Evolutionary conservation across 2,329 filamentous ascomycete species (phyloP).

Genomic region (Aschersonia sp.): DNA sequence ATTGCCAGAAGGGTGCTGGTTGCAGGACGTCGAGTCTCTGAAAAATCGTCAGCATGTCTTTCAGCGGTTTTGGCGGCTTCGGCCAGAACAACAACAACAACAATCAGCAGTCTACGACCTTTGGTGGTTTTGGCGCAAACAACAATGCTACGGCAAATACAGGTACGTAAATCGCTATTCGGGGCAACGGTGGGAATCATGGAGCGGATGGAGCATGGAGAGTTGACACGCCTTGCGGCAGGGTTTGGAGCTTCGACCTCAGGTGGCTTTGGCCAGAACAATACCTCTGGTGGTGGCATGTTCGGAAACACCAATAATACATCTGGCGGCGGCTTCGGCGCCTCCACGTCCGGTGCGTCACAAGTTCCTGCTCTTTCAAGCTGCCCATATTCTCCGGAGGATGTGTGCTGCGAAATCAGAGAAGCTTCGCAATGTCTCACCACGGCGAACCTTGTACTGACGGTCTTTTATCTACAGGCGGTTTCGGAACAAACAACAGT

Average conservation of each 20-base stretch:
- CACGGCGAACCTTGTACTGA: neutral
- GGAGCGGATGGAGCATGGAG: constrained; percentile 8
- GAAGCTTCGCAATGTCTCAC: neutral
- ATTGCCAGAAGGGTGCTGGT: neutral
- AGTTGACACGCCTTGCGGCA: constrained; percentile 10
- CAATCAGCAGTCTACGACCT: constrained; percentile 21
- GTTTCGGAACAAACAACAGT: constrained; percentile 21
- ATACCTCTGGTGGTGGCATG: constrained; percentile 18
- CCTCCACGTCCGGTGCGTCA: constrained; percentile 17
- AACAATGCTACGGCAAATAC: constrained; percentile 20
- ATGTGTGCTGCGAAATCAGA: neutral
- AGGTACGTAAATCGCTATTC: constrained; percentile 31
- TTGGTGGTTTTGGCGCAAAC: constrained; percentile 42
- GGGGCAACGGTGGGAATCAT: neutral
- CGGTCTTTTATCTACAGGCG: constrained; percentile 10
- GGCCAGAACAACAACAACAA: constrained; percentile 38
- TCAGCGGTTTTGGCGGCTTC: constrained; percentile 42
- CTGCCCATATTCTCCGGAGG: neutral
- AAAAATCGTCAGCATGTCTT: constrained; percentile 32
- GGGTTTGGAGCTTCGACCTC: constrained; percentile 20
- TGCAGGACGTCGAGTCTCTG: constrained; percentile 1
- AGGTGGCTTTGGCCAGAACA: constrained; percentile 28
- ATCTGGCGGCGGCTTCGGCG: constrained; percentile 20
- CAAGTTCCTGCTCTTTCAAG: neutral
- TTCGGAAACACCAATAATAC: constrained; percentile 26